These are phyloP conservation scores for Helminthosporium solani DNA, from an alignment of 2,329 filamentous ascomycete genomes.

Conservation along the genomic window DNA sequence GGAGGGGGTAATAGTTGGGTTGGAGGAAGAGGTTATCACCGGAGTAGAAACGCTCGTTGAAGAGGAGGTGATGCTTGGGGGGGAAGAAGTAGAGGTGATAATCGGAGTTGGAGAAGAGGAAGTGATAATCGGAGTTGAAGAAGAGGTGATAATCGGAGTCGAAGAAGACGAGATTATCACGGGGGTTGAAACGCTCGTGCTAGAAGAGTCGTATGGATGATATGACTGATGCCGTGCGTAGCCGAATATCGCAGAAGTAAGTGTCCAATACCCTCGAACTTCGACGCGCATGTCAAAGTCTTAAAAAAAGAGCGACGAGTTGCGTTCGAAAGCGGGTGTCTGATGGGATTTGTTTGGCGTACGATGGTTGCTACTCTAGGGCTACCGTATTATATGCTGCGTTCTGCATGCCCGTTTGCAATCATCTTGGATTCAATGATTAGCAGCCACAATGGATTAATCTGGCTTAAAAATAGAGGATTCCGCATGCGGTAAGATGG, in stretches of 20 bases:
- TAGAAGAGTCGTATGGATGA: not conserved
- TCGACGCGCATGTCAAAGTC: conserved; percentile 8
- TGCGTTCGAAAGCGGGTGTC: conserved; percentile 6
- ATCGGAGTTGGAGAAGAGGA: not conserved
- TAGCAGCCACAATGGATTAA: conserved; percentile 10
- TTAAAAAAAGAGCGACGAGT: conserved; percentile 1
- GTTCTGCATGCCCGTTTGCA: conserved; percentile 20
- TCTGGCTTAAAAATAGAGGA: conserved; percentile 14
- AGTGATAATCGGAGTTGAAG: not conserved
- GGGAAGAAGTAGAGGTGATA: too few relatives aligned
- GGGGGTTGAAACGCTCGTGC: not conserved
- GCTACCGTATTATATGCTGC: conserved; percentile 10
- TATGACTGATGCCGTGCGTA: not conserved
- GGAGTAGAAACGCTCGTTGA: too few relatives aligned
- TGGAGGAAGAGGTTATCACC: too few relatives aligned
- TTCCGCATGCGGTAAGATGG: conserved; percentile 16
- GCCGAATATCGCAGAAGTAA: conserved; percentile 5
- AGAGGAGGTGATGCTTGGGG: too few relatives aligned
- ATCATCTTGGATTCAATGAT: not conserved
- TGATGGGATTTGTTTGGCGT: not conserved
- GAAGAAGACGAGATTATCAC: not conserved
- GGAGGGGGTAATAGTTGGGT: too few relatives aligned
- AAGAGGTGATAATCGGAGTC: not conserved
- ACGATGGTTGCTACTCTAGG: conserved; percentile 7
- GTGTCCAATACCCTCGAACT: conserved; percentile 7